These are phyloP conservation scores for Kluyveromyces siamensis DNA, from an alignment of 805 yeast species.

Conservation along the genomic window DNA sequence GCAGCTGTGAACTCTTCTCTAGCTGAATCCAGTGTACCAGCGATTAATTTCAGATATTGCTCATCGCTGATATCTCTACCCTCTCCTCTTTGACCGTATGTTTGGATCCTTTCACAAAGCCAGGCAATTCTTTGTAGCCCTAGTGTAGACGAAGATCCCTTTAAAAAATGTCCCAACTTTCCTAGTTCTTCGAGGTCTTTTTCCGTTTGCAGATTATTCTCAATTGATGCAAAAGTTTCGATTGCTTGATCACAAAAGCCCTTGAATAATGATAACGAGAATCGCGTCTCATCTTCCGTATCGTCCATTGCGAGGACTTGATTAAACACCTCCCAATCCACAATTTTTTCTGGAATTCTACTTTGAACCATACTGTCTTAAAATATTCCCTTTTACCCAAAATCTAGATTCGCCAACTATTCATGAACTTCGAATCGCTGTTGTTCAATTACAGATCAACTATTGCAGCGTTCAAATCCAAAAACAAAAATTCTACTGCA, in stretches of 20 bases:
- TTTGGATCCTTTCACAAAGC: conserved; percentile 90
- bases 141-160: conserved; percentile 91
- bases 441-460: background rate
- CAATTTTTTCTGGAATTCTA: conserved; percentile 42
- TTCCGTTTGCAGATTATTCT: conserved; percentile 32
- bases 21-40: conserved; percentile 41
- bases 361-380: background rate
- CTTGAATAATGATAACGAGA: conserved; percentile 65
- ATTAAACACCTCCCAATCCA: conserved; percentile 81
- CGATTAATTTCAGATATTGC: conserved; percentile 35
- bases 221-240: conserved; percentile 68
- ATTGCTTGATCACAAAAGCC: conserved; percentile 87
- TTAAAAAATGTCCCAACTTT: conserved; percentile 80
- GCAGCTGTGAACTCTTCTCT: conserved; percentile 38
- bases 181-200: conserved; percentile 51
- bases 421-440: background rate
- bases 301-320: conserved; percentile 85
- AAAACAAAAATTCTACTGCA: background rate
- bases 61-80: conserved; percentile 30
- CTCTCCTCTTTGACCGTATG: conserved; percentile 51
- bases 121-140: conserved; percentile 76
- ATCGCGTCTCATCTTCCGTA: conserved; percentile 81
- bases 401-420: background rate
- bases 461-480: background rate
- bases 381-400: background rate